Evolutionary conservation across 164 flowering plant genomes (phyloP), one percentile per base, ranked within the genome.

Genomic region (Warburgia ugandensis): DNA sequence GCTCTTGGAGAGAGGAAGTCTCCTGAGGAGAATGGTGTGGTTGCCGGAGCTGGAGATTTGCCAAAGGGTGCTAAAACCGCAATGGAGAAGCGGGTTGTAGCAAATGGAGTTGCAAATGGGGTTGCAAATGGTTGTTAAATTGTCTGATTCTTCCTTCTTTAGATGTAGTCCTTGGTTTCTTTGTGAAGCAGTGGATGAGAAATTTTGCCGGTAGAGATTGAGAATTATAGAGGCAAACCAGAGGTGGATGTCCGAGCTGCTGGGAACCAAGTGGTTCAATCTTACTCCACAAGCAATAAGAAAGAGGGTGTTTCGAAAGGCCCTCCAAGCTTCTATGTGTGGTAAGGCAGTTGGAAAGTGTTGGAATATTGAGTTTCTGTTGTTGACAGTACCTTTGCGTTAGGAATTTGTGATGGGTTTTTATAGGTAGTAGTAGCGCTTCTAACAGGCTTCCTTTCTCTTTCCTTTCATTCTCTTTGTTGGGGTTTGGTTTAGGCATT

Each of bases 81-180:
- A 6, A 45, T 65, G 13, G 79, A 70, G 55, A 75, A 70, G 49
- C 61, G 50, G 55, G 48, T 55, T 14, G 41, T 65, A 5, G 50
- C 67, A 12, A 65, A 76, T 51, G 68, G 73, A 9, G 45, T 63
- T 19, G 44, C 66, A 13, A 58, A 73, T 49, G 72, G 72, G 25
- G 65, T 71, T 47, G 61, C 70, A 23, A 71, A 72, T 59, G 73
- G 69, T 45, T 73, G 74, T 68, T 73, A 76, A 49, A 3, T 43
- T 22, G n/a, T 43, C 25, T 19, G 27, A 19, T 23, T 31, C 1
- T 6, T 54, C 33, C 25, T 31, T 14, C 22, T 40, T 40, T 50
- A 19, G 11, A n/a, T 7, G 39, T 2, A 20, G 53, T 41, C 14
- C 14, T 29, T 17, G 63, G 67, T 26, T 31, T 50, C 31, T 21